Percentiles rank a stretch among this genome's conserved stretches.
phyloP scores from a whole-genome alignment of 2,329 filamentous ascomycete species.

The Knufia fluminis region DNA sequence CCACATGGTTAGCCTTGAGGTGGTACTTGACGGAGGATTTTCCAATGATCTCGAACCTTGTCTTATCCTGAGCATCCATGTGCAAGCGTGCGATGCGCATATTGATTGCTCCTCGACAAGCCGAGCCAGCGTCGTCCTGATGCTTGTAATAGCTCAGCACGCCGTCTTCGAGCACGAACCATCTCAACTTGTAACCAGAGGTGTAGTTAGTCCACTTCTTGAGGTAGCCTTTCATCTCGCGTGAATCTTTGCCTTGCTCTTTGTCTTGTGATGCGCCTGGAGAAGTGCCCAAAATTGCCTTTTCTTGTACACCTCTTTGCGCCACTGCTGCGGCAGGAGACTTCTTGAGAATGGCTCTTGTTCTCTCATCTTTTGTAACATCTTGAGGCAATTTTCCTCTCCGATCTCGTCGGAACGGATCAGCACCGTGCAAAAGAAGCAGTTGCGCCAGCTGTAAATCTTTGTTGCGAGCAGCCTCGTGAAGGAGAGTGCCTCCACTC shows the following conservation, averaged over 20 bases:
- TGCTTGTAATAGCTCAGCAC: conserved; percentile 99
- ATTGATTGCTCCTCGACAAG: conserved; percentile 94
- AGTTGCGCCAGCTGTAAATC: conserved; percentile 84
- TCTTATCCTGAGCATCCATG: conserved; percentile 96
- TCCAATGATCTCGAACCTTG: conserved; percentile 92
- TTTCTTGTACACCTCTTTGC: conserved; percentile 92
- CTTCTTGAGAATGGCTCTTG: conserved; percentile 78
- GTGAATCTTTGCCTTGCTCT: conserved; percentile 65
- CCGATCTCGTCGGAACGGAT: conserved; percentile 88
- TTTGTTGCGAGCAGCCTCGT: conserved; percentile 82
- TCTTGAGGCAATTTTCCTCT: conserved; percentile 94
- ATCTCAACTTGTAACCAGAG: conserved; percentile 88
- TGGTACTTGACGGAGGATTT: conserved; percentile 99
- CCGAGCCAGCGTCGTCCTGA: conserved; percentile 91
- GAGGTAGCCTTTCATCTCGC: conserved; percentile 96
- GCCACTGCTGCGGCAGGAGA: conserved; percentile 91
- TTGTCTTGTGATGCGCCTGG: conserved; percentile 44
- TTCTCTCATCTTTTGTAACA: conserved; percentile 88
- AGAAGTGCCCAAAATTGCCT: conserved; percentile 77
- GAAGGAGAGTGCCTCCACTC: conserved; percentile 80
- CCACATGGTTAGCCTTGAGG: conserved; percentile 93
- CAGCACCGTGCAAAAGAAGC: conserved; percentile 83
- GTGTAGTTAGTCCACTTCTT: conserved; percentile 99
- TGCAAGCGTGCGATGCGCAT: conserved; percentile 92
- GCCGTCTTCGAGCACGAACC: conserved; percentile 96